Evolutionary conservation across 2,329 filamentous ascomycete species (phyloP).

Genomic region (Alternaria hordeiaustralica): DNA sequence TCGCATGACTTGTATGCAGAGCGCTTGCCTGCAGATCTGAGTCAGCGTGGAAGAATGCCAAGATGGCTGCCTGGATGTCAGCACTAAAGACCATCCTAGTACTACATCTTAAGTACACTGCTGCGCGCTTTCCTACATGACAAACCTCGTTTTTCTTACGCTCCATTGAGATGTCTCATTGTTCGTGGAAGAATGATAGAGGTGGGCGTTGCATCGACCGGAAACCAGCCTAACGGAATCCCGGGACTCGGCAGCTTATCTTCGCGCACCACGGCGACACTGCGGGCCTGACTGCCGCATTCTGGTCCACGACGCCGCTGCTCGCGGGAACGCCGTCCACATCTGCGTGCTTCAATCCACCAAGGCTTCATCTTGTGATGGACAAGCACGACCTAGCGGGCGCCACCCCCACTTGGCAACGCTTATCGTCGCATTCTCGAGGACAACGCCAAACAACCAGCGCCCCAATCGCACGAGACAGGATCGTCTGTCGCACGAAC

Average conservation of each 20-base stretch:
- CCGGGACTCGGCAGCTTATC: background rate
- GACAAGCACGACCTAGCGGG: background rate
- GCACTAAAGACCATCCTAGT: background rate
- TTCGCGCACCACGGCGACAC: background rate
- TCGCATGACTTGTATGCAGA: background rate
- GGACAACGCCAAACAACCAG: background rate
- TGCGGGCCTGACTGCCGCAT: background rate
- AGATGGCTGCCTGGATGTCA: background rate
- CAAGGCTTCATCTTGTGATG: background rate
- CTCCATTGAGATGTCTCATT: background rate
- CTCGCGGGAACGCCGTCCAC: background rate
- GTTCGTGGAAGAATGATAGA: background rate
- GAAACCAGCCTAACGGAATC: background rate
- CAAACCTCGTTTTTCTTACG: background rate
- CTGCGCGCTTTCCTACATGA: background rate
- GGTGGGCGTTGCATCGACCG: background rate
- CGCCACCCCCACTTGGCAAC: slow-evolving; percentile 1
- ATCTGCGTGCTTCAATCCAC: background rate
- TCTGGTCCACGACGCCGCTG: background rate
- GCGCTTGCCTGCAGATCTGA: background rate
- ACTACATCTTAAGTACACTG: background rate
- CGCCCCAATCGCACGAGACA: background rate
- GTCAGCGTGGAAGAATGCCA: background rate
- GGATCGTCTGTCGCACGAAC: background rate
- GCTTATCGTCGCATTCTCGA: background rate